Evolutionary conservation across 345 rosid species (phyloP).

Genomic region (Brassica cretica): DNA sequence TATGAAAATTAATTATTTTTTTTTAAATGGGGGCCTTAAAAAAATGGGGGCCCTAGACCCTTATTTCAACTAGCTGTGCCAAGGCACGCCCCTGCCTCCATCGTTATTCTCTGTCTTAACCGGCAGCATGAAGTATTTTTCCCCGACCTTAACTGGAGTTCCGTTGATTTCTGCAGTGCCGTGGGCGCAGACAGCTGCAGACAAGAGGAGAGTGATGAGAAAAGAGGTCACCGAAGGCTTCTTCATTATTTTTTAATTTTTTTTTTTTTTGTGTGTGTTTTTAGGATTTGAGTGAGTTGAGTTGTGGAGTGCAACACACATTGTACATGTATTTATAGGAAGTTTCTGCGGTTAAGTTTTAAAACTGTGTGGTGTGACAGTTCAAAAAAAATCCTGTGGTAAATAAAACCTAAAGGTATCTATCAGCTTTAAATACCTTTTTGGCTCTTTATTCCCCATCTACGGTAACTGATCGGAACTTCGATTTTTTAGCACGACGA

Average conservation of each 20-base stretch:
- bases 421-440: too few relatives aligned
- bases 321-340: background rate
- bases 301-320: slow-evolving; percentile 3
- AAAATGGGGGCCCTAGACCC: too few relatives aligned
- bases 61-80: too few relatives aligned
- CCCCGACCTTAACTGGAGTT: background rate
- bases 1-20: too few relatives aligned
- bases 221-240: background rate
- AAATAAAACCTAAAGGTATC: background rate
- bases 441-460: too few relatives aligned
- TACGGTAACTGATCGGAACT: too few relatives aligned
- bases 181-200: background rate
- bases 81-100: too few relatives aligned
- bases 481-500: too few relatives aligned
- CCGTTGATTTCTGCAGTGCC: background rate
- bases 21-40: too few relatives aligned
- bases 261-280: background rate
- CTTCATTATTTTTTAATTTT: too few relatives aligned
- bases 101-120: background rate
- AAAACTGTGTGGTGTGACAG: too few relatives aligned
- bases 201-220: slow-evolving; percentile 16
- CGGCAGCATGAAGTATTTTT: background rate
- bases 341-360: background rate
- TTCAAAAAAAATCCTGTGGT: too few relatives aligned
- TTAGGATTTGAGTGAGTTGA: background rate